phyloP scores from a whole-genome alignment of 257 asterid species.

The Solanum arcanum region DNA sequence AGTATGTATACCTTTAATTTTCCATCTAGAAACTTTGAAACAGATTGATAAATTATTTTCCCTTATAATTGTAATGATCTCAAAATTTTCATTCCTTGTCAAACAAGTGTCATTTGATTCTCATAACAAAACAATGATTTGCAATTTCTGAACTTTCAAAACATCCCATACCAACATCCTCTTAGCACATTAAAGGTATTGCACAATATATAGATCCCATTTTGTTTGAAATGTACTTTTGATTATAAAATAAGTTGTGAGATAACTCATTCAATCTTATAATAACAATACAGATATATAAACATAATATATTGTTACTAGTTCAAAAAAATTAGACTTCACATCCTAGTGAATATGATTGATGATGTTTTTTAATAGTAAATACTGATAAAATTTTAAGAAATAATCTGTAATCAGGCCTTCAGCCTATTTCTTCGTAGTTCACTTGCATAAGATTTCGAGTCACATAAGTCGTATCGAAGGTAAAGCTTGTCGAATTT shows the following conservation, averaged over 20 bases:
- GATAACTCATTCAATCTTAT: neutral
- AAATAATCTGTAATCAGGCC: no score
- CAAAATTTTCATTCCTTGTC: neutral
- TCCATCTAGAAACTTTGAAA: no score
- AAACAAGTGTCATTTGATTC: neutral
- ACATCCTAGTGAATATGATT: neutral
- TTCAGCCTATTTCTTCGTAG: no score
- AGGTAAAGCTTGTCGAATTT: slow-evolving; percentile 12
- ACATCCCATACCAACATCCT: slow-evolving; percentile 11
- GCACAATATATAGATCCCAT: neutral
- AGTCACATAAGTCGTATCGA: slow-evolving; percentile 34
- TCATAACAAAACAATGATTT: neutral
- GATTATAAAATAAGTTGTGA: neutral
- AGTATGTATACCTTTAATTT: neutral
- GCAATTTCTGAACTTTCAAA: neutral
- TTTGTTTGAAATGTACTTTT: neutral
- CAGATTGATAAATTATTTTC: neutral
- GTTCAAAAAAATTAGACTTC: neutral
- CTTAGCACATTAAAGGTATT: neutral
- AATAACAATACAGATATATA: neutral
- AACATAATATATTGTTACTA: neutral
- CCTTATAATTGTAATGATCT: neutral
- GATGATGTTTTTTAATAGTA: neutral
- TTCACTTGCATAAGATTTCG: no score
- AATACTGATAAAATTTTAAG: neutral